phyloP scores from a whole-genome alignment of 257 asterid genomes.

The Cruciata laevipes region DNA sequence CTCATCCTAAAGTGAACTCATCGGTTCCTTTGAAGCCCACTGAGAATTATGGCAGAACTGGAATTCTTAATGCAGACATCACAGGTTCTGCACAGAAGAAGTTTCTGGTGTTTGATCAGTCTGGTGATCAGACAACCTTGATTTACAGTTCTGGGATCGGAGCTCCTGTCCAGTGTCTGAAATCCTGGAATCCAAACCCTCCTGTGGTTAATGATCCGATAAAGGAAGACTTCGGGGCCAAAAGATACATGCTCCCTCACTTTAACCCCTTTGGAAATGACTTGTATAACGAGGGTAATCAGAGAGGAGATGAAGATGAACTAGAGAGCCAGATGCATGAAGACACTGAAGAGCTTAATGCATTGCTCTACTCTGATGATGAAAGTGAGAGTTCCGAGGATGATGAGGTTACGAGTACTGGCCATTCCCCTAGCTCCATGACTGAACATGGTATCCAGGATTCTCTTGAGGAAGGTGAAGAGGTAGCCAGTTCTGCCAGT shows the following conservation, averaged over 20 bases:
- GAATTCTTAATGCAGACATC: conserved; percentile 20
- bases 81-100: conserved; percentile 31
- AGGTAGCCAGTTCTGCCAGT: conserved; percentile 49
- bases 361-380: conserved; percentile 68
- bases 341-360: conserved; percentile 81
- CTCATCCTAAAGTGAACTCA: conserved; percentile 27
- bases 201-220: conserved; percentile 20
- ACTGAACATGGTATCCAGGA: conserved; percentile 35
- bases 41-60: conserved; percentile 22
- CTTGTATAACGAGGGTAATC: conserved; percentile 31
- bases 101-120: conserved; percentile 80
- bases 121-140: conserved; percentile 63
- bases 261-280: conserved; percentile 19
- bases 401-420: conserved; percentile 80
- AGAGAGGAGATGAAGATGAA: conserved; percentile 27
- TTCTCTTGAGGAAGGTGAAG: conserved; percentile 43
- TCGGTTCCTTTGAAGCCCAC: conserved; percentile 14
- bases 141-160: conserved; percentile 45
- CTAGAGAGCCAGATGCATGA: conserved; percentile 58
- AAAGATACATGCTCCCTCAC: conserved; percentile 19
- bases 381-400: conserved; percentile 46
- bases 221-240: conserved; percentile 26
- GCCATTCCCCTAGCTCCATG: conserved; percentile 87
- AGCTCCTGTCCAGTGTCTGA: conserved; percentile 26
- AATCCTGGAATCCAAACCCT: conserved; percentile 29